Evolutionary conservation across 2,329 filamentous ascomycete species (phyloP).

Genomic region (Colletotrichum sp.): DNA sequence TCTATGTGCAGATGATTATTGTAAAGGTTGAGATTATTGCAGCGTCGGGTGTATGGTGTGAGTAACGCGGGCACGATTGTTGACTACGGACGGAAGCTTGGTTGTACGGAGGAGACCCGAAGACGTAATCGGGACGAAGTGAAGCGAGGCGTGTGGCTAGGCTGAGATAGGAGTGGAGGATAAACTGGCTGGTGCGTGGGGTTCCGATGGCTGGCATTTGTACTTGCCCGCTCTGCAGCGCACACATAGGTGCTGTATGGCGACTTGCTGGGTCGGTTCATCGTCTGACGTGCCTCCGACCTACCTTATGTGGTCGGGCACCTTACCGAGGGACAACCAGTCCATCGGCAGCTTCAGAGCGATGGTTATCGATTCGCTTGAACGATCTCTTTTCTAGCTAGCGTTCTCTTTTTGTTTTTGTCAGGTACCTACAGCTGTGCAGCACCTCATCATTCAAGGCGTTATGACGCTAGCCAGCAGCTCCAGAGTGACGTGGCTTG

Average conservation of each 20-base stretch:
- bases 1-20: slow-evolving; percentile 4
- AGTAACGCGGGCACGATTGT: not conserved
- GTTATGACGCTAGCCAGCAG: not conserved
- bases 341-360: not conserved
- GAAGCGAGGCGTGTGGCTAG: not conserved
- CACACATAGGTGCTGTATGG: not conserved
- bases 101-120: not conserved
- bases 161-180: not conserved
- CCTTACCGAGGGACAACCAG: not conserved
- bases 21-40: not conserved
- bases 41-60: not conserved
- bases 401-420: not conserved
- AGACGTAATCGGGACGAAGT: not conserved
- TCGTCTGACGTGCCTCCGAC: not conserved
- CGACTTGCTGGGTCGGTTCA: not conserved
- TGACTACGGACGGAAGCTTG: not conserved
- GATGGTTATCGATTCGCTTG: not conserved
- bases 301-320: not conserved
- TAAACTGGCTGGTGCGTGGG: not conserved
- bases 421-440: not conserved
- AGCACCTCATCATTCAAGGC: not conserved
- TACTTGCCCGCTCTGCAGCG: not conserved
- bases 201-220: not conserved
- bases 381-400: not conserved
- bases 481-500: not conserved